These are phyloP conservation scores for Arabis hirsuta DNA, from an alignment of 345 rosid species.

Conservation along the genomic window DNA sequence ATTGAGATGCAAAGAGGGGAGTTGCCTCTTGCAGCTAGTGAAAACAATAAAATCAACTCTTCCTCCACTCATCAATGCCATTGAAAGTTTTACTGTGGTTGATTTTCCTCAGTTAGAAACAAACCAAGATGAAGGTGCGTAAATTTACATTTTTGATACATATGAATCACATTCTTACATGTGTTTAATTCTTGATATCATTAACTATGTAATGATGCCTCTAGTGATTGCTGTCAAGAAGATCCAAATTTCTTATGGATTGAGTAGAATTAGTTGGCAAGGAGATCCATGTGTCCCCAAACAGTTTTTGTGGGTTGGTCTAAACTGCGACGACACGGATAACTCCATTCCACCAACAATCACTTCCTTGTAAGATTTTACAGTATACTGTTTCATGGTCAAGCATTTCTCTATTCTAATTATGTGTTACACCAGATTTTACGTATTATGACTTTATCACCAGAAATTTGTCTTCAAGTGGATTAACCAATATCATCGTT, in stretches of 20 bases:
- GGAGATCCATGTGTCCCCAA: conserved; percentile 62
- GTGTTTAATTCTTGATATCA: not conserved
- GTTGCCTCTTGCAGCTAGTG: conserved; percentile 15
- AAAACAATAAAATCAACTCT: conserved; percentile 36
- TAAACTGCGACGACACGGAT: conserved; percentile 42
- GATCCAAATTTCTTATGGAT: conserved; percentile 44
- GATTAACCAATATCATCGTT: conserved; percentile 41
- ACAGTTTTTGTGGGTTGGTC: conserved; percentile 47
- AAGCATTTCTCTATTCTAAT: not conserved
- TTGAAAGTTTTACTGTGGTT: conserved; percentile 25
- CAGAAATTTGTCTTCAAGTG: conserved; percentile 46
- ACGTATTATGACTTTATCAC: not conserved
- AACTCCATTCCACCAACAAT: conserved; percentile 17
- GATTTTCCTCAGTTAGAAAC: conserved; percentile 35
- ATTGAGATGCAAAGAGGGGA: conserved; percentile 9
- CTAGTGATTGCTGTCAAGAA: conserved; percentile 47
- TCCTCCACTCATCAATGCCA: conserved; percentile 43
- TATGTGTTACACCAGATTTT: too few relatives aligned
- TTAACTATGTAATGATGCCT: not conserved
- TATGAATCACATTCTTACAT: not conserved
- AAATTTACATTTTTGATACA: not conserved
- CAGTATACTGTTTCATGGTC: not conserved
- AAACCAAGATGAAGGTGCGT: conserved; percentile 36
- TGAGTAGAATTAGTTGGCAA: conserved; percentile 51
- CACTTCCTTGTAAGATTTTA: conserved; percentile 30